Base-by-base conservation (phyloP, 208 protist species). In the Trypanosoma rangeli region DNA sequence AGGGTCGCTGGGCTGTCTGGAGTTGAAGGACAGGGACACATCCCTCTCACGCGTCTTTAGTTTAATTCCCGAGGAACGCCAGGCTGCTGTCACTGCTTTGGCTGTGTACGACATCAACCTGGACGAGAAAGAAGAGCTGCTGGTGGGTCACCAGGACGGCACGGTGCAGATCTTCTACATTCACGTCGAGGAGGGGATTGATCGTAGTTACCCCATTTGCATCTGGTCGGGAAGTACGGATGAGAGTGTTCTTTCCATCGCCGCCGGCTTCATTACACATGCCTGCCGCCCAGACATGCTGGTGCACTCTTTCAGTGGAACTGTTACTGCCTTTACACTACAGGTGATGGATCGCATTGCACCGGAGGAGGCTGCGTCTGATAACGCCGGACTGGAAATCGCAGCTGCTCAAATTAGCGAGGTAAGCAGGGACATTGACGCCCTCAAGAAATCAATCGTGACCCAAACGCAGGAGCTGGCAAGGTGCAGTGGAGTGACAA, bases 81-180 rank as follows among this genome's bases (percentile, higher is more conserved):
- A 70, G 63, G 57, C 76, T 24, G 59, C 63, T n/a, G 73, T 96
- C 22, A 87, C 79, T 2, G 74, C 81, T 44, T 42, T 97, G 35
- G 50, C 71, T 20, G 52, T 80, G 12, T 67, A 64, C 52, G 90
- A 95, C 63, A 79, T 94, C 39, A 89, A 91, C 66, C 60, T 44
- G 15, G 89, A 95, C 60, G 77, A 72, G 0, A 66, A 68, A 26
- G 75, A 82, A 2, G 93, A 97, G 64, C 42, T 97, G 12, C 67
- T 97, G 15, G 83, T 91, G 5, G 89, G 89, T 59, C 85, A 80
- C 62, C 85, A 93, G 35, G 82, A 95, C 74, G 93, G 93, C 55
- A 73, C 71, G 3, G 74, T 97, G 53, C 64, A 77, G n/a, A 78
- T 95, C n/a, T 83, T 89, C 10, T 67, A 70, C 39, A 50, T 89